A percentile compares a stretch with the other conserved stretches of the same genome.
Conservation (phyloP, 768 basidiomycete species). For the Mycena capillaripes region DNA sequence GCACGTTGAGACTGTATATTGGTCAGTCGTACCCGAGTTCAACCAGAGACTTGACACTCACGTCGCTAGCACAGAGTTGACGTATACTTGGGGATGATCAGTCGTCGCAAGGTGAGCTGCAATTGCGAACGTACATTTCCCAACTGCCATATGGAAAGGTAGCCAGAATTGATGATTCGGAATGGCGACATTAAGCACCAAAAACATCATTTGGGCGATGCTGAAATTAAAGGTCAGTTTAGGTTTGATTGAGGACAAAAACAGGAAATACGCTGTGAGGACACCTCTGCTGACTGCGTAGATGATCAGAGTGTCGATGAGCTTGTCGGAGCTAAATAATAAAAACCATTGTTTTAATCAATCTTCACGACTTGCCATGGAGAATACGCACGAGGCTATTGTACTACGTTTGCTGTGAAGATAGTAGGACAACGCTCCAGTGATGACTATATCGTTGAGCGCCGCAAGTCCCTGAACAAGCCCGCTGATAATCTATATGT, state of each 20-base stretch:
- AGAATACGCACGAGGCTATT: slow-evolving; percentile 21
- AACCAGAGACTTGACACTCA: slow-evolving; percentile 3
- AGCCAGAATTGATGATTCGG: slow-evolving; percentile 23
- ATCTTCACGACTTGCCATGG: background rate
- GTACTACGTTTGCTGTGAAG: slow-evolving; percentile 15
- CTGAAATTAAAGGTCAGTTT: background rate
- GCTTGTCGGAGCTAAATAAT: slow-evolving; percentile 22
- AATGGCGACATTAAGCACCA: slow-evolving; percentile 23
- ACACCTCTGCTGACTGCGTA: slow-evolving; percentile 30
- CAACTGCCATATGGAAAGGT: slow-evolving; percentile 23
- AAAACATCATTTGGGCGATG: slow-evolving; percentile 30
- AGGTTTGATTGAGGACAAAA: background rate
- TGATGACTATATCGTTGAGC: slow-evolving; percentile 30
- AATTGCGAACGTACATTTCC: slow-evolving; percentile 9
- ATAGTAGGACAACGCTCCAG: slow-evolving; percentile 22
- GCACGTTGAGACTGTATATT: slow-evolving; percentile 24
- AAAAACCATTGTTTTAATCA: background rate
- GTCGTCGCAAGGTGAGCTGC: background rate
- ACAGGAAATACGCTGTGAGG: slow-evolving; percentile 21
- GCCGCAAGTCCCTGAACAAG: slow-evolving; percentile 33
- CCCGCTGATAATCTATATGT: slow-evolving; percentile 16
- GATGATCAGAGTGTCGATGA: slow-evolving; percentile 29
- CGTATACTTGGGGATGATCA: slow-evolving; percentile 16
- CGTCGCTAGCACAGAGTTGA: slow-evolving; percentile 26
- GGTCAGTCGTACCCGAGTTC: background rate